A percentile compares a stretch with the other conserved stretches of the same genome.
These are phyloP conservation scores for Musa troglodytarum DNA, from an alignment of 176 grass and related monocot genomes.

Conservation along the genomic window DNA sequence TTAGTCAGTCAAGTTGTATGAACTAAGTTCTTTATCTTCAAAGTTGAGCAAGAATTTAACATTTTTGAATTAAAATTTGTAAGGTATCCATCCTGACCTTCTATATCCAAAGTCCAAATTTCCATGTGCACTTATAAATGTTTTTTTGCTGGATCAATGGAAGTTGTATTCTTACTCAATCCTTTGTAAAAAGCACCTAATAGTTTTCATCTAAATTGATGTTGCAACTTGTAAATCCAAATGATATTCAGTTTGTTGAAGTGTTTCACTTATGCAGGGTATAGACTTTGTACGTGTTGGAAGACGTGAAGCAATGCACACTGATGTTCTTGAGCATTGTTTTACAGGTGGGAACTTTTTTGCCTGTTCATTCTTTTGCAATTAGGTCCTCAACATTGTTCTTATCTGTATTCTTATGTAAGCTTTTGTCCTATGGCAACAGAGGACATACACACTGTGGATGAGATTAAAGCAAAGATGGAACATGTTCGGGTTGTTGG, in stretches of 20 bases:
- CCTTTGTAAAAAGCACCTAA: background rate
- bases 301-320: constrained; percentile 74
- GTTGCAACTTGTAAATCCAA: background rate
- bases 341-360: constrained; percentile 53
- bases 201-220: background rate
- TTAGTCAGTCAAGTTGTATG: no score
- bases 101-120: no score
- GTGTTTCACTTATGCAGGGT: constrained; percentile 35
- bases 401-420: constrained; percentile 2
- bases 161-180: no score
- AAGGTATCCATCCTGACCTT: no score
- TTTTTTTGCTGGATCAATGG: no score
- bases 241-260: constrained; percentile 16
- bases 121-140: no score
- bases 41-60: no score
- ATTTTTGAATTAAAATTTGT: no score
- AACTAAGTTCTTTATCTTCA: no score
- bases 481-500: constrained; percentile 83
- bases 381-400: constrained; percentile 1
- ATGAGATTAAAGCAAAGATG: constrained; percentile 78
- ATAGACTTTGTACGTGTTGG: constrained; percentile 95
- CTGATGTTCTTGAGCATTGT: constrained; percentile 60
- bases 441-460: constrained; percentile 51
- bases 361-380: constrained; percentile 15
- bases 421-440: constrained; percentile 39